Percentiles rank a stretch among this genome's conserved stretches.
phyloP scores from a whole-genome alignment of 352 stramenopile genomes.

The Globisporangium heterothallicum region DNA sequence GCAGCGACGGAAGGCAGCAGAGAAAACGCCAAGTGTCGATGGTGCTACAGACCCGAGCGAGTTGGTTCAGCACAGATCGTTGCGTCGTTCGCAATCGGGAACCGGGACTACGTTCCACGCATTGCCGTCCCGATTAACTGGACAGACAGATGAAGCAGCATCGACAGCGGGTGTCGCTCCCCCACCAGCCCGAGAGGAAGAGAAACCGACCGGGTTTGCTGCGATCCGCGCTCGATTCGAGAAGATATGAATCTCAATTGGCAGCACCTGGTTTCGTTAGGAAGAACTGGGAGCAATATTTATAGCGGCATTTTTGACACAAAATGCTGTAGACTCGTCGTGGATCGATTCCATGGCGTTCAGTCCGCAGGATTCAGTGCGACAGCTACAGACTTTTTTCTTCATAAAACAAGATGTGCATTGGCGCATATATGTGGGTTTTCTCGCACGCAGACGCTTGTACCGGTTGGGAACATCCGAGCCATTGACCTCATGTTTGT shows the following conservation, averaged over 20 bases:
- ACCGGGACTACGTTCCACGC: conserved; percentile 2
- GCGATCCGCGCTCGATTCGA: conserved; percentile 75
- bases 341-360: background rate
- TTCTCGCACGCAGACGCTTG: too few species aligned
- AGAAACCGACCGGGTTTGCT: conserved; percentile 40
- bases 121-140: background rate
- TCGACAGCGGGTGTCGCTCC: conserved; percentile 14
- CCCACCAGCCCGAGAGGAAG: conserved; percentile 16
- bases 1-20: conserved; percentile 35
- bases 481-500: too few species aligned
- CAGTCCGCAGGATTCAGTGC: too few species aligned
- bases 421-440: too few species aligned
- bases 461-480: too few species aligned
- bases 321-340: too few species aligned
- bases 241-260: conserved; percentile 25
- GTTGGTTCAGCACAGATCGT: conserved; percentile 2
- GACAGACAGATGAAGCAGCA: background rate
- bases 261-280: conserved; percentile 14
- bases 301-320: conserved; percentile 5
- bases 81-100: conserved; percentile 5
- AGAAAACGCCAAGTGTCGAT: background rate
- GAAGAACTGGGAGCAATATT: background rate
- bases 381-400: too few species aligned
- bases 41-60: background rate
- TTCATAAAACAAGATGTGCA: too few species aligned